Evolutionary conservation across 129 eudicot genomes (phyloP), one percentile per base, ranked within the genome.

Genomic region (Escallonia rubra): DNA sequence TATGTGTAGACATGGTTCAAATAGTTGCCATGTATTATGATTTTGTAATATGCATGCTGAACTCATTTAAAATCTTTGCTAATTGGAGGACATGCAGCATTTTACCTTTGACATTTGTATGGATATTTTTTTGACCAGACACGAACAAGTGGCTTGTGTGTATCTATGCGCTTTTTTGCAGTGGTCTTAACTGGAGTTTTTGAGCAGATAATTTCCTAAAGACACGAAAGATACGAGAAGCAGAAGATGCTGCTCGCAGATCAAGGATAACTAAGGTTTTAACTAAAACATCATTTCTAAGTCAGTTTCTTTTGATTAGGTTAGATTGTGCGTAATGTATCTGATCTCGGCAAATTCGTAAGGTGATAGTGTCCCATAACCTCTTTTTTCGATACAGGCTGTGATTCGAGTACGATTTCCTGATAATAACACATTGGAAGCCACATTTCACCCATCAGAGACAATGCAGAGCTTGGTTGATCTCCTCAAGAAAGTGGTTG

Each of bases 231-330:
- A 69, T 89, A 15, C 82, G 98, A 55, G 96, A 92, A 62, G 95
- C 95, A 59, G 96, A 92, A 80, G 85, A 79, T 68, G 98, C 96
- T 67, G 86, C 96, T 64, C 89, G 91, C 46, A 83, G 89, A 44
- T 76, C 96, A 62, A 89, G 72, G 83, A 73, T 88, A 10, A 85
- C 94, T 13, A 88, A 91, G 90, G 96, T 90, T 49, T 47, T 72
- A 44, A 15, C 48, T 68, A 34, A 23, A 40, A 41, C 3, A 41
- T 48, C 16, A 41, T 4, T 13, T 61, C 43, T 70, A 3, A 23
- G 34, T 23, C 34, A 23, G 34, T 23, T 23, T 23, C 14, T 55
- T 4, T 39, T 16, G 43, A 4, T 34, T n/a, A 71, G 59, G 52
- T 59, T 59, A 6, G 9, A 60, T 9, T 14, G n/a, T 54, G 63